Percentiles rank a stretch among this genome's conserved stretches.
These are phyloP conservation scores for Carex arenaria DNA, from an alignment of 202 grass and related monocot genomes.

Conservation along the genomic window DNA sequence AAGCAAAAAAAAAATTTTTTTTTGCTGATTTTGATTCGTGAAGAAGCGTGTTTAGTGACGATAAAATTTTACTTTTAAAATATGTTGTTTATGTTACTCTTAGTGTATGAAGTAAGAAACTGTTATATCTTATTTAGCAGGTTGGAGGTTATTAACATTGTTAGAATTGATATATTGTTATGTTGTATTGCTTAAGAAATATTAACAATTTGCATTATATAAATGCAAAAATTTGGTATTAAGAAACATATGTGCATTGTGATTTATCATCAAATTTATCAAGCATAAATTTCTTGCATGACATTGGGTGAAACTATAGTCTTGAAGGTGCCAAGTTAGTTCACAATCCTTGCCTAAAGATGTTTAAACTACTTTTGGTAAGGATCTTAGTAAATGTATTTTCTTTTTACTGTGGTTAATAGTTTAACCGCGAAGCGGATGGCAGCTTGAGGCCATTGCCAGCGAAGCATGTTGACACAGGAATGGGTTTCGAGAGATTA, in stretches of 20 bases:
- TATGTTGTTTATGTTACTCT: background rate
- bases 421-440: slow-evolving; percentile 94
- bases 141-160: background rate
- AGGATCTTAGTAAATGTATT: background rate
- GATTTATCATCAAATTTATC: background rate
- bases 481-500: slow-evolving; percentile 89
- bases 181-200: background rate
- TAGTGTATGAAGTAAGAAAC: background rate
- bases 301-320: background rate
- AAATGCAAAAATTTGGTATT: background rate
- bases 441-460: slow-evolving; percentile 72
- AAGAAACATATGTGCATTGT: background rate
- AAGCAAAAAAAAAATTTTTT: background rate
- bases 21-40: background rate
- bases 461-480: slow-evolving; percentile 96
- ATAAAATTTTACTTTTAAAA: background rate
- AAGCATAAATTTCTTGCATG: slow-evolving; percentile 15
- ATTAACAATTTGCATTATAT: background rate
- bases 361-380: slow-evolving; percentile 13
- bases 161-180: slow-evolving; percentile 1
- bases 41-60: background rate
- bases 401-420: slow-evolving; percentile 6
- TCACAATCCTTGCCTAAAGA: slow-evolving; percentile 3
- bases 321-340: background rate
- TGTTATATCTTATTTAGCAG: background rate